Conservation (phyloP, 108 stramenopile species). For the Cyclotella distinguenda region DNA sequence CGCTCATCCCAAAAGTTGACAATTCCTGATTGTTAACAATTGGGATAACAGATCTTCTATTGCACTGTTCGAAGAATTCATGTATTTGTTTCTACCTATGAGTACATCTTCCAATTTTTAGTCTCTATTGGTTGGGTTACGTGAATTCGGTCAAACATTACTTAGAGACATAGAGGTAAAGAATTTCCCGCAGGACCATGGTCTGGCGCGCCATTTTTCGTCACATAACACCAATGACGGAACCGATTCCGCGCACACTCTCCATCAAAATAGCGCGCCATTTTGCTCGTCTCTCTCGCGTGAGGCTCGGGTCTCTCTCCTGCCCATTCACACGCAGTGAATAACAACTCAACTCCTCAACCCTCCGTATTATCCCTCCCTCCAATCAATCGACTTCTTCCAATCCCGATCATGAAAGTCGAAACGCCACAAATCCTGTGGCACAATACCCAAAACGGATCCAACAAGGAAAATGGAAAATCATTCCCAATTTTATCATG, state of each 20-base stretch:
- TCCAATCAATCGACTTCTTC: neutral
- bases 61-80: too few species aligned
- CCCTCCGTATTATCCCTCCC: neutral
- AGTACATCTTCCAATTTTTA: too few species aligned
- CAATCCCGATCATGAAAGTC: slow-evolving; percentile 67
- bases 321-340: neutral
- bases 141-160: neutral
- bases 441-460: slow-evolving; percentile 61
- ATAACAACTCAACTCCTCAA: neutral
- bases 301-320: neutral
- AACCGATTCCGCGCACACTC: neutral
- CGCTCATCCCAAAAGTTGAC: too few species aligned
- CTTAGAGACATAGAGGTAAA: too few species aligned
- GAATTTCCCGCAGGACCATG: too few species aligned
- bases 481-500: slow-evolving; percentile 81
- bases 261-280: neutral
- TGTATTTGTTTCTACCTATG: too few species aligned
- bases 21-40: too few species aligned
- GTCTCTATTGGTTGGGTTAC: too few species aligned
- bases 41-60: too few species aligned
- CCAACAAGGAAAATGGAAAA: slow-evolving; percentile 77
- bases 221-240: neutral
- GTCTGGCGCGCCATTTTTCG: slow-evolving; percentile 3
- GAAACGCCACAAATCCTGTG: slow-evolving; percentile 96
- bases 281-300: neutral